Evolutionary conservation across 2,329 filamentous ascomycete genomes (phyloP).

Genomic region (Stachybotrys echinatus): DNA sequence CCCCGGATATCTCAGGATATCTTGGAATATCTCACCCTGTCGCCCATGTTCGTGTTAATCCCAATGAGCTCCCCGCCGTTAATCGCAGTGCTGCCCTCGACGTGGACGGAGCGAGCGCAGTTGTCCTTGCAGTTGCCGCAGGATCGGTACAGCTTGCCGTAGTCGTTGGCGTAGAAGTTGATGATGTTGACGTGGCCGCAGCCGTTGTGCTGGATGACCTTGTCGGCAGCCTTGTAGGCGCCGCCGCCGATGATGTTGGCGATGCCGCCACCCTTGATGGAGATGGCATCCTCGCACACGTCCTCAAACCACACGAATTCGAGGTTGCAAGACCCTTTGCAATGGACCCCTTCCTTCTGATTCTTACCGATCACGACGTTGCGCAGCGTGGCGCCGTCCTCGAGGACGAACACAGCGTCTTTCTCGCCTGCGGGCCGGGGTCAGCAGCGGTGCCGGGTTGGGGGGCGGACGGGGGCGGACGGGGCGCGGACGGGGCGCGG

Average conservation of each 20-base stretch:
- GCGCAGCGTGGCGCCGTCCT: conserved; percentile 33
- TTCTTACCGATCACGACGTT: conserved; percentile 41
- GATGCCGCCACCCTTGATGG: conserved; percentile 26
- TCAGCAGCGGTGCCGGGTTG: too few relatives aligned
- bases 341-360: conserved; percentile 41
- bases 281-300: conserved; percentile 32
- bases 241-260: conserved; percentile 38
- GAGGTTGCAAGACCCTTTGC: conserved; percentile 34
- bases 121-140: conserved; percentile 21
- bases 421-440: too few relatives aligned
- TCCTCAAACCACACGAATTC: conserved; percentile 44
- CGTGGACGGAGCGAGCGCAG: conserved; percentile 35
- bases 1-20: too few relatives aligned
- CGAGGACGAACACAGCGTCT: conserved; percentile 36
- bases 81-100: conserved; percentile 34
- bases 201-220: conserved; percentile 43
- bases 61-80: conserved; percentile 38
- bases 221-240: conserved; percentile 37
- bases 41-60: conserved; percentile 33
- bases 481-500: too few relatives aligned
- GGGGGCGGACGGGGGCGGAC: too few relatives aligned
- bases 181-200: conserved; percentile 35
- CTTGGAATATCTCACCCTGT: conserved; percentile 10
- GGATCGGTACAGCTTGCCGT: conserved; percentile 34
- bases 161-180: conserved; percentile 38